Base-by-base conservation (phyloP, 345 rosid genomes). In the Psidium friedrichsthalianum region DNA sequence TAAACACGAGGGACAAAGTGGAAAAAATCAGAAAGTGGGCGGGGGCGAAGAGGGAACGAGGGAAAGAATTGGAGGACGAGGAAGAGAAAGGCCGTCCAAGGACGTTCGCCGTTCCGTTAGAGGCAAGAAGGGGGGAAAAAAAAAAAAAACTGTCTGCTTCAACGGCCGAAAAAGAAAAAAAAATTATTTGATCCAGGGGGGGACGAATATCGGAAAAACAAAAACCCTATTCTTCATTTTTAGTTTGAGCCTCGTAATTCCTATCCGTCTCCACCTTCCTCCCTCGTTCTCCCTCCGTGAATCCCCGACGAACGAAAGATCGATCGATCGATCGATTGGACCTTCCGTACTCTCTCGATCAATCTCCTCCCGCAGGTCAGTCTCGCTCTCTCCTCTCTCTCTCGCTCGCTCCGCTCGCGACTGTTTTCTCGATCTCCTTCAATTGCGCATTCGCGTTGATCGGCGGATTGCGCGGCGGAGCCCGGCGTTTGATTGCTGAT, bases 141-240 rank as follows among this genome's bases (percentile, higher is more conserved):
- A 49, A 11, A 21, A 3, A 20, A 20, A 55, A 55, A 55, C 57
- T 7, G 57, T 55, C 25, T 21, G 11, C 3, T 55, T 7, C 57
- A 55, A 55, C 57, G 57, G 57, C 22, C 57, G 1, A 7, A 55
- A 55, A 36, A 16, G 22, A 4, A 69, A 64, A 64, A 7, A 36
- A 7, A 69, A 16, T 11, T 44, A 69, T 69, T 69, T 69, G 1
- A 32, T 20, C 4, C 2, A 32, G 5, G 12, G 47, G 47, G 78
- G 47, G 13, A 4, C 6, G 78, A 69, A 69, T 69, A 69, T 69
- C 24, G 47, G 0, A 36, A 61, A 69, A 32, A 69, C 88, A 87
- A 91, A 91, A 92, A 90, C 93, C 93, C 92, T 92, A 90, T 90
- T 85, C 87, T 86, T 78, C 84, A 51, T 51, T 91, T 92, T 89